Conservation (phyloP, 164 flowering plant genomes). For the Saururus chinensis region DNA sequence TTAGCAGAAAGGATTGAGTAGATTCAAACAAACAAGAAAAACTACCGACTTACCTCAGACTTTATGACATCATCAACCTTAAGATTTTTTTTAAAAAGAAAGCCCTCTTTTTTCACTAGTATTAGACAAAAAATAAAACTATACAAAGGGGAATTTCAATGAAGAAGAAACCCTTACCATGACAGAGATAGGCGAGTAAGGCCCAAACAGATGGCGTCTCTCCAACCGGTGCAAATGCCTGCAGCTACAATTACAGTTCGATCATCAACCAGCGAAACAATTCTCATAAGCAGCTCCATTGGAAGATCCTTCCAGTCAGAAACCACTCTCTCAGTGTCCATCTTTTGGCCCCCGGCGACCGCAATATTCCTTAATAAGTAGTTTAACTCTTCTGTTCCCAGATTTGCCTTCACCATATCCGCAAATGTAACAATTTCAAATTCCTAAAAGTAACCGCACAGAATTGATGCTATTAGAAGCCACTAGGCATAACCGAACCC, state of each 20-base stretch:
- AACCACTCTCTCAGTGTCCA: slow-evolving; percentile 23
- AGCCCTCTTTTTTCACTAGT: no score
- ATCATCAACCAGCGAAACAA: slow-evolving; percentile 74
- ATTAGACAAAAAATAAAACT: not conserved
- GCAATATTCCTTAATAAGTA: slow-evolving; percentile 52
- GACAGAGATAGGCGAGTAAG: slow-evolving; percentile 67
- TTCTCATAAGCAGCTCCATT: slow-evolving; percentile 80
- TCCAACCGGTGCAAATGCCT: slow-evolving; percentile 94
- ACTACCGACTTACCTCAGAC: no score
- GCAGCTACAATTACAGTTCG: slow-evolving; percentile 66
- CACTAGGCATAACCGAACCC: slow-evolving; percentile 1
- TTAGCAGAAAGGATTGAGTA: no score
- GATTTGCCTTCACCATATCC: slow-evolving; percentile 26
- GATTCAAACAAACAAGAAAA: no score
- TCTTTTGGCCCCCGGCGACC: slow-evolving; percentile 28
- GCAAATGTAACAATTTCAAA: not conserved
- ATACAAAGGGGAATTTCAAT: not conserved
- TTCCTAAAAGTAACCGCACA: not conserved
- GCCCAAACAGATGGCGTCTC: slow-evolving; percentile 76
- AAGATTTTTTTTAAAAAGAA: no score
- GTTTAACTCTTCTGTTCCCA: slow-evolving; percentile 37
- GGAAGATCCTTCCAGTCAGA: slow-evolving; percentile 95
- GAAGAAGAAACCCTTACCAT: slow-evolving; percentile 37
- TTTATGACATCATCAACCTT: no score
- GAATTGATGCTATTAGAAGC: not conserved